Base-by-base conservation (phyloP, 2,329 filamentous ascomycete species). In the Pseudovirgaria hyperparasitica region DNA sequence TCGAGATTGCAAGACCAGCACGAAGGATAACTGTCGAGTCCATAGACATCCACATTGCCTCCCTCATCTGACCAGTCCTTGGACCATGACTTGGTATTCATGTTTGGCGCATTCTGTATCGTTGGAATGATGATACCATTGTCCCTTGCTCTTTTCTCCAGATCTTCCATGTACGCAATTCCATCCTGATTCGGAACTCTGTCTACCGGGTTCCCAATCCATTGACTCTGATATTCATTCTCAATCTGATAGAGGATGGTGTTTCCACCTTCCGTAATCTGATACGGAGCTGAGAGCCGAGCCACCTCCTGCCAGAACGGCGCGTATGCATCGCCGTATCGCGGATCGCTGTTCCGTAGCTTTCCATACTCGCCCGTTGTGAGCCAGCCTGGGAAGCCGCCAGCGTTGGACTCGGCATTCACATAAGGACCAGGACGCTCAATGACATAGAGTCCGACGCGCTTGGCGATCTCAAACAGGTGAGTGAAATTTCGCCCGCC, bases 1-100 rank as follows among this genome's bases (percentile, higher is more conserved):
- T 60, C 63, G 6, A 74, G 48, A 30, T 76, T 70, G 43, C 72
- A 77, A 28, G 65, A 72, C 70, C 70, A 76, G 53, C 72, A 76
- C 12, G 48, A 50, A 1, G 50, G 64, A 28, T 68, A 69, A 32
- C 58, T 63, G 39, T 73, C 68, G 2, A 67, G 40, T 1, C 65
- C 60, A 26, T 53, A 58, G 13, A 65, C 57, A 41, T 72, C 65
- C 26, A 73, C 62, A 33, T 72, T 64, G 6, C 72, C 72, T 9
- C 57, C 62, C 2, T 40, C 37, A 28, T 67, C 53, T 4, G 63
- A 64, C 39, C 64, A 76, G 44, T 76, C 71, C 9, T 62, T 62
- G 0, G 68, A 72, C 72, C 72, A 76, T 2, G 65, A 69, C 38
- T 60, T 62, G 2, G 62, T 57, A 16, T 56, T 56, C 60, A 72